Conservation (phyloP, 169 alveolate species). For the Condylostoma magnum region DNA sequence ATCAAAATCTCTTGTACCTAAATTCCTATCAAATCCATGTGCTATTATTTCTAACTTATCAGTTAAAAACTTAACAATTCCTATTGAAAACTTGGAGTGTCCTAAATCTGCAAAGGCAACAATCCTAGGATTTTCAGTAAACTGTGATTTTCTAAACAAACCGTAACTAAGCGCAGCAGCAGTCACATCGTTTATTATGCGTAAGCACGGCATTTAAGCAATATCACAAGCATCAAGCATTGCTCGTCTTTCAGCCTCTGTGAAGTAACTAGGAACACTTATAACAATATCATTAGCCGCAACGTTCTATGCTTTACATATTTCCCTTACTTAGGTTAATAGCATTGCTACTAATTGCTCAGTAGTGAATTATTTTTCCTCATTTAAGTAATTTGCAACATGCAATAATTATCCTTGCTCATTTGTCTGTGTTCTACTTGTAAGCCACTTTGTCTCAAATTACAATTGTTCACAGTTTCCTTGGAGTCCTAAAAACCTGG, state of each 20-base stretch:
- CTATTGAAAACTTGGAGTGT: constrained; percentile 89
- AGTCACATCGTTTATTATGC: constrained; percentile 94
- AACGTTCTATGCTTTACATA: constrained; percentile 77
- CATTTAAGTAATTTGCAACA: constrained; percentile 77
- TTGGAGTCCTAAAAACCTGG: constrained; percentile 58
- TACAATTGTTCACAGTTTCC: constrained; percentile 43
- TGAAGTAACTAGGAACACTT: constrained; percentile 89
- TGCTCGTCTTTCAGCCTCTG: constrained; percentile 91
- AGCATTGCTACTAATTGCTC: constrained; percentile 87
- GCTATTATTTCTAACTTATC: constrained; percentile 88
- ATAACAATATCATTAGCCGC: constrained; percentile 80
- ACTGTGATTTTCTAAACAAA: constrained; percentile 91
- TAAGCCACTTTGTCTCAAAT: constrained; percentile 60
- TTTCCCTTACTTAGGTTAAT: constrained; percentile 69
- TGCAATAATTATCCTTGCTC: constrained; percentile 70
- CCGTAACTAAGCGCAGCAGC: constrained; percentile 98
- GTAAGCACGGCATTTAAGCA: constrained; percentile 91
- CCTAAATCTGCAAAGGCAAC: constrained; percentile 96
- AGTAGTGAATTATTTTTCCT: constrained; percentile 71
- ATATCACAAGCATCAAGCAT: constrained; percentile 91
- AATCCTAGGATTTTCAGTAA: constrained; percentile 86
- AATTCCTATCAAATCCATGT: constrained; percentile 88
- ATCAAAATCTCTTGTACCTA: constrained; percentile 97
- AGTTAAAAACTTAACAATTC: constrained; percentile 88
- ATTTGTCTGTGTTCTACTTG: constrained; percentile 48